These are phyloP conservation scores for Scheffersomyces quercinus DNA, from an alignment of 1,139 yeast species.

Conservation along the genomic window DNA sequence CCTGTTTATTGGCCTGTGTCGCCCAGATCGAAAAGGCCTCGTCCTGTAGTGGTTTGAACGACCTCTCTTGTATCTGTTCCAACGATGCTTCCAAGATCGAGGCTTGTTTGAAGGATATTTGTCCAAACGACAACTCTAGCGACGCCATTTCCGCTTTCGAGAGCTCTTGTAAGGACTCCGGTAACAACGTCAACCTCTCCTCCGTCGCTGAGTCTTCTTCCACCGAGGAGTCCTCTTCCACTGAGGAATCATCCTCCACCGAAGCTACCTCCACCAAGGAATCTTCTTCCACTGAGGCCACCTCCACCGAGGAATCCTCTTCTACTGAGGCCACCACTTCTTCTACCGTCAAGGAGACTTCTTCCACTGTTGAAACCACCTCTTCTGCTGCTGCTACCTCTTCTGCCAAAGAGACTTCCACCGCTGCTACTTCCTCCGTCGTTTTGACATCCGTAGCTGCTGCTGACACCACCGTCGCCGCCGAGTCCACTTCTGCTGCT, in stretches of 20 bases:
- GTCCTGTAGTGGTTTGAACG: constrained; percentile 57
- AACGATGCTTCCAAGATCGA: constrained; percentile 51
- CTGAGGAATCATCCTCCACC: constrained; percentile 29
- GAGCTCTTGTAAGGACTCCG: constrained; percentile 49
- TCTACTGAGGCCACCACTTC: constrained; percentile 14
- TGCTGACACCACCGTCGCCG: constrained; percentile 7
- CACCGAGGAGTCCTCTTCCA: constrained; percentile 20
- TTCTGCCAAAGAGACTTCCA: constrained; percentile 5
- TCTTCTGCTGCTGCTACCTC: constrained; percentile 17
- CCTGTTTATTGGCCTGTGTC: constrained; percentile 88
- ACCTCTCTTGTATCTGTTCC: constrained; percentile 66
- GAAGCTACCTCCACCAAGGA: constrained; percentile 27
- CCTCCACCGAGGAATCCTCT: constrained; percentile 20
- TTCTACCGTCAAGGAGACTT: constrained; percentile 1
- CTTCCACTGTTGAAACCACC: constrained; percentile 14
- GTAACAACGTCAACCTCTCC: constrained; percentile 12
- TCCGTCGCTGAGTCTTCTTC: constrained; percentile 9
- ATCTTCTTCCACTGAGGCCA: constrained; percentile 26
- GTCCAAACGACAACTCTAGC: constrained; percentile 63
- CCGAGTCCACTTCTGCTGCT: constrained; percentile 6
- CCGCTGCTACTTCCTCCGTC: constrained; percentile 5
- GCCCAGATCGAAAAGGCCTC: constrained; percentile 61
- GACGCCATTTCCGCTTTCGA: constrained; percentile 61
- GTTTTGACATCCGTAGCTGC: constrained; percentile 3
- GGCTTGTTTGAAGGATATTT: constrained; percentile 59